These are phyloP conservation scores for Dichotomocladium elegans DNA, from an alignment of 371 early-diverging fungal genomes.

Conservation along the genomic window DNA sequence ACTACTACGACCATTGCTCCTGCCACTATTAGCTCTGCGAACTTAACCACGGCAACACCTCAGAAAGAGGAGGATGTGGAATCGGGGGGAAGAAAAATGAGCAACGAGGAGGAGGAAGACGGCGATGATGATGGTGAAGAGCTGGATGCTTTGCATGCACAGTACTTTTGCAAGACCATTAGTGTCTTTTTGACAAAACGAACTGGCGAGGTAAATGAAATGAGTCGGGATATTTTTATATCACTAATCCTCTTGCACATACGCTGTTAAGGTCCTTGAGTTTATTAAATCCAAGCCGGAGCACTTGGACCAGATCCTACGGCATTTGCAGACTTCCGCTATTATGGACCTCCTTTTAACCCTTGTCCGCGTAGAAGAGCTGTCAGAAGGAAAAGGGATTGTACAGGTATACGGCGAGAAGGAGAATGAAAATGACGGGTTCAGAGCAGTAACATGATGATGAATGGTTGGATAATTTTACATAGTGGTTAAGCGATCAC, in stretches of 20 bases:
- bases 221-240: slow-evolving; percentile 7
- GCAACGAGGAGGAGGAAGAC: neutral
- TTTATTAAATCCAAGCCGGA: slow-evolving; percentile 65
- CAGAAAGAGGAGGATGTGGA: slow-evolving; percentile 1
- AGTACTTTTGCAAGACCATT: slow-evolving; percentile 87
- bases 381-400: slow-evolving; percentile 78
- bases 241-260: no score
- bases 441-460: neutral
- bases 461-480: no score
- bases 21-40: no score
- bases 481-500: slow-evolving; percentile 80
- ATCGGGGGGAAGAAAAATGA: neutral
- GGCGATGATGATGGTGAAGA: slow-evolving; percentile 2
- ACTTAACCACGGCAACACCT: no score
- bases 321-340: slow-evolving; percentile 80
- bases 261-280: slow-evolving; percentile 47
- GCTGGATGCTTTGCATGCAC: slow-evolving; percentile 75
- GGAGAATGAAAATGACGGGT: neutral
- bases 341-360: slow-evolving; percentile 90
- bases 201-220: slow-evolving; percentile 59
- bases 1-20: neutral
- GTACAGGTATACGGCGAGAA: slow-evolving; percentile 51
- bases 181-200: slow-evolving; percentile 80
- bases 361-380: slow-evolving; percentile 86
- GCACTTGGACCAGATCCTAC: slow-evolving; percentile 57